Evolutionary conservation across 331 rosid genomes (phyloP).

Genomic region (Saraca asoca): DNA sequence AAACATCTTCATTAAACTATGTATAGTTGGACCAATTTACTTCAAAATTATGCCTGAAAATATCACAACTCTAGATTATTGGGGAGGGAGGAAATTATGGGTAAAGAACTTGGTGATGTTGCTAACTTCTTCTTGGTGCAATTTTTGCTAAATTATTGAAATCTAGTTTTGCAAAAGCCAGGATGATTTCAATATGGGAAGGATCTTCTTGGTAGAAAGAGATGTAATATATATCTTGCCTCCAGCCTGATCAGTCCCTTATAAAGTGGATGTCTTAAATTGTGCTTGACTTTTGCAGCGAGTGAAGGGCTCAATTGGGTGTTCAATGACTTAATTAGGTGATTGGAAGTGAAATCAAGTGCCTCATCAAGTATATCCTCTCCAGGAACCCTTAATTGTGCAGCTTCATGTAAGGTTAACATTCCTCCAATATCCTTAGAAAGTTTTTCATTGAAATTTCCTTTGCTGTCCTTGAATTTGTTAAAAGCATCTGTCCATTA

Average conservation of each 20-base stretch:
- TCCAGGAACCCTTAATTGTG: conserved; percentile 32
- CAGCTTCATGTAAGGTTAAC: conserved; percentile 46
- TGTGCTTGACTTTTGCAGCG: conserved; percentile 27
- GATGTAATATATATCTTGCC: conserved; percentile 33
- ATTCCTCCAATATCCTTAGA: conserved; percentile 35
- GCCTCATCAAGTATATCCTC: conserved; percentile 49
- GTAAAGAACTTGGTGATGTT: no score
- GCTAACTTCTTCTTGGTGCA: no score
- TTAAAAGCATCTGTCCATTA: conserved; percentile 40
- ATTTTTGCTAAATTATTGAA: no score
- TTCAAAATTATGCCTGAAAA: no score
- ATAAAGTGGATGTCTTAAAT: conserved; percentile 36
- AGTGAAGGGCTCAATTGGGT: conserved; percentile 26
- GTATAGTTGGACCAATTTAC: no score
- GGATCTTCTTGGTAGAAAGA: conserved; percentile 23
- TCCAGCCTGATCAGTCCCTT: conserved; percentile 35
- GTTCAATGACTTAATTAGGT: conserved; percentile 31
- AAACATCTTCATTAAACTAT: no score
- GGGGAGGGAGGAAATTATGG: no score
- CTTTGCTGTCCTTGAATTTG: conserved; percentile 35
- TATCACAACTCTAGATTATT: no score
- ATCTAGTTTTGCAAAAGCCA: no score
- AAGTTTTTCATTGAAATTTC: conserved; percentile 29
- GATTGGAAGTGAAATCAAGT: no score
- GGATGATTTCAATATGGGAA: no score